Evolutionary conservation across 805 yeast species (phyloP).

Genomic region (Candida namnaoensis): DNA sequence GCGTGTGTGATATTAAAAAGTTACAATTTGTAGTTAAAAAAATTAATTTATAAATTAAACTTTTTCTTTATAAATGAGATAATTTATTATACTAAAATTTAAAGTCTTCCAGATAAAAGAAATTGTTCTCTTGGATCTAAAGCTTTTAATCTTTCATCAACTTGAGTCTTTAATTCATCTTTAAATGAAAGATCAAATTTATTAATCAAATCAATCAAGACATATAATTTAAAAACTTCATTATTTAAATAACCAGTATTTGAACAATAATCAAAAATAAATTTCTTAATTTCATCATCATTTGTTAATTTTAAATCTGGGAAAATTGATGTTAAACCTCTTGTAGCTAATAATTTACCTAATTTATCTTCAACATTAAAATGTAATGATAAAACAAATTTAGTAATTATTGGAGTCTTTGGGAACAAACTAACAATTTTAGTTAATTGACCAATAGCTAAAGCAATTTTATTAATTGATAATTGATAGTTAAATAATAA

Average conservation of each 20-base stretch:
- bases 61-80: no score
- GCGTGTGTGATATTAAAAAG: no score
- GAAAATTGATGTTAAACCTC: background rate
- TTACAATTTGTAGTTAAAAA: no score
- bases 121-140: background rate
- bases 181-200: background rate
- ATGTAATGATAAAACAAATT: background rate
- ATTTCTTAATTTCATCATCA: background rate
- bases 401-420: background rate
- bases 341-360: background rate
- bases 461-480: constrained; percentile 14
- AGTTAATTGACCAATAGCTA: constrained; percentile 10
- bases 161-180: background rate
- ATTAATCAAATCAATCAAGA: background rate
- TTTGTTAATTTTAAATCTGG: background rate
- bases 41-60: no score
- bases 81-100: no score
- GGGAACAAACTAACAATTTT: constrained; percentile 2
- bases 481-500: constrained; percentile 10
- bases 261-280: background rate
- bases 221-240: background rate
- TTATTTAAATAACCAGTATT: background rate
- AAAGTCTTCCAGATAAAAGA: background rate
- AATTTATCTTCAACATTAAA: background rate
- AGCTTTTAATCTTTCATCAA: background rate